Evolutionary conservation across 345 rosid species (phyloP).

Genomic region (Gossypium rotundifolium): DNA sequence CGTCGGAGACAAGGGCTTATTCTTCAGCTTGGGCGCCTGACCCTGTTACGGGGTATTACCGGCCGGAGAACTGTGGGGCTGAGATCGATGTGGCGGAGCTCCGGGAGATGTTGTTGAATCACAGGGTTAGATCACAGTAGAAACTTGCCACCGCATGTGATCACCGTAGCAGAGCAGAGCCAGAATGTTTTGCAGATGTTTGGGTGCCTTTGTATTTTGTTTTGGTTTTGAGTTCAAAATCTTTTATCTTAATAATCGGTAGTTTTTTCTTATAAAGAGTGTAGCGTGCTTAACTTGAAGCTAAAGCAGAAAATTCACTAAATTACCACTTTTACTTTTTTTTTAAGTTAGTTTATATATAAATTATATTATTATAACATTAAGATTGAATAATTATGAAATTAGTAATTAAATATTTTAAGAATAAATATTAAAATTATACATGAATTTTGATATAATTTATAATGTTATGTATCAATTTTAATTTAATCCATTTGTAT

Average conservation of each 20-base stretch:
- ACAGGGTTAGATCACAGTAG: conserved; percentile 28
- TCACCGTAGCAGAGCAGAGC: neutral
- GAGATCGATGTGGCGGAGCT: conserved; percentile 68
- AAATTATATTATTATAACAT: too few relatives aligned
- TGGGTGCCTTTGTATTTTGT: neutral
- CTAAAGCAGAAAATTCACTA: neutral
- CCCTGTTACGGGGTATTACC: conserved; percentile 66
- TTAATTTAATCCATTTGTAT: too few relatives aligned
- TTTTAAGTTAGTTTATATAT: too few relatives aligned
- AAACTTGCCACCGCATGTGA: neutral
- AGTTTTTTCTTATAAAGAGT: neutral
- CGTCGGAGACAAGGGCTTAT: conserved; percentile 21
- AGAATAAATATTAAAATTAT: too few relatives aligned
- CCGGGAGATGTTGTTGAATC: conserved; percentile 50
- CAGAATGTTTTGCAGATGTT: neutral
- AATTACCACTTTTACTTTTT: too few relatives aligned
- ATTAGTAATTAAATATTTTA: too few relatives aligned
- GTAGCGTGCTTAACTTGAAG: neutral
- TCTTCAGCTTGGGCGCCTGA: conserved; percentile 61
- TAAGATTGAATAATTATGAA: too few relatives aligned
- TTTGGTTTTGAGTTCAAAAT: neutral
- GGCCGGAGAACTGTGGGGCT: conserved; percentile 44
- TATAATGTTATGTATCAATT: too few relatives aligned
- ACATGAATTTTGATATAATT: too few relatives aligned
- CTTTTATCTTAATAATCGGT: neutral